A percentile compares a stretch with the other conserved stretches of the same genome.
These are phyloP conservation scores for Diaporthe sp. DNA, from an alignment of 2,329 filamentous ascomycete species.

Conservation along the genomic window DNA sequence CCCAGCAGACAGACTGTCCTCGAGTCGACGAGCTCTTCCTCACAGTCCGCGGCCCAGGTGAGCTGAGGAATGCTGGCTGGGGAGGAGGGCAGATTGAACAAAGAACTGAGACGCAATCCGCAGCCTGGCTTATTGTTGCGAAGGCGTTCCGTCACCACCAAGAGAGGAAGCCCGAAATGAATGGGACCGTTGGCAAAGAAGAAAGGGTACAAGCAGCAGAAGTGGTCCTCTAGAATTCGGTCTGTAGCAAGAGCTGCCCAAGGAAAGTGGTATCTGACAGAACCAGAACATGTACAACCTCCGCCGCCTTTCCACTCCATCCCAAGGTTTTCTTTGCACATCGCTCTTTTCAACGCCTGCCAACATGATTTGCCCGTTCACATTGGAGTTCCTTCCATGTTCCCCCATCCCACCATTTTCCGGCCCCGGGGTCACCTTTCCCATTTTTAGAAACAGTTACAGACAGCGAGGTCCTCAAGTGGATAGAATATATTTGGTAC, in stretches of 20 bases:
- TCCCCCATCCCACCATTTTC: slow-evolving; percentile 8
- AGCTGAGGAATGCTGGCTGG: slow-evolving; percentile 18
- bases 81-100: not conserved
- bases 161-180: not conserved
- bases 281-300: slow-evolving; percentile 17
- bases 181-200: not conserved
- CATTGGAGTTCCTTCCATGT: not conserved
- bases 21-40: not conserved
- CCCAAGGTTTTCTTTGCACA: slow-evolving; percentile 10
- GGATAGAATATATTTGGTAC: slow-evolving; percentile 28
- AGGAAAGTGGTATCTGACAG: slow-evolving; percentile 33
- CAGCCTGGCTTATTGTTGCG: not conserved
- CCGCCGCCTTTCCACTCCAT: not conserved
- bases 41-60: not conserved
- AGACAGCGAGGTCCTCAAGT: slow-evolving; percentile 18
- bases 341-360: slow-evolving; percentile 21
- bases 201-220: not conserved
- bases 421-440: not conserved
- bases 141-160: not conserved
- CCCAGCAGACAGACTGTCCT: not conserved
- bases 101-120: not conserved
- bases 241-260: slow-evolving; percentile 19
- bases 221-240: slow-evolving; percentile 17
- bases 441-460: slow-evolving; percentile 6
- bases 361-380: slow-evolving; percentile 8